phyloP scores from a whole-genome alignment of 306 rosid genomes.

The Lathyrus sativus region DNA sequence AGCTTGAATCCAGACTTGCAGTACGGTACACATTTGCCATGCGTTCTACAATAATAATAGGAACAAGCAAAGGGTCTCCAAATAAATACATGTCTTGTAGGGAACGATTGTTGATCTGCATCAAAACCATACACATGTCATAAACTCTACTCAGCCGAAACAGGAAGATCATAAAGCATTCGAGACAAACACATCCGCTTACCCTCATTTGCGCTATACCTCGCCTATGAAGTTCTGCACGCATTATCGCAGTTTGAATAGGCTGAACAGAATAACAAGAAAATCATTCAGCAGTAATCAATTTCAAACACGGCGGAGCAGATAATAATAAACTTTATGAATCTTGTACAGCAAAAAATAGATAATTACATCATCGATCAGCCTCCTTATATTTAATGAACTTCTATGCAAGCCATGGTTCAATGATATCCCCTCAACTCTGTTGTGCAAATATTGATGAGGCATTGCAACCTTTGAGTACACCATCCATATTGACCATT shows the following conservation, averaged over 20 bases:
- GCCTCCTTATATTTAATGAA: slow-evolving; percentile 53
- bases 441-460: slow-evolving; percentile 59
- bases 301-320: slow-evolving; percentile 11
- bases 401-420: slow-evolving; percentile 54
- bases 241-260: slow-evolving; percentile 67
- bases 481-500: slow-evolving; percentile 99
- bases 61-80: slow-evolving; percentile 76
- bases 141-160: slow-evolving; percentile 30
- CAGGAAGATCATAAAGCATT: slow-evolving; percentile 24
- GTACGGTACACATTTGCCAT: slow-evolving; percentile 58
- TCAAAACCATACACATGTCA: slow-evolving; percentile 22
- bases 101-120: slow-evolving; percentile 85
- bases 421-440: slow-evolving; percentile 52
- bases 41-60: slow-evolving; percentile 77
- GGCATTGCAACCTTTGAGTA: slow-evolving; percentile 85
- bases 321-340: slow-evolving; percentile 23
- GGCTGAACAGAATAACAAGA: slow-evolving; percentile 60
- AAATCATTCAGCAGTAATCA: slow-evolving; percentile 11
- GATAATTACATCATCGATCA: slow-evolving; percentile 74
- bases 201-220: slow-evolving; percentile 93
- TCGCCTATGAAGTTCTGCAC: slow-evolving; percentile 93
- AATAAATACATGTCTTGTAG: slow-evolving; percentile 89
- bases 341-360: slow-evolving; percentile 25
- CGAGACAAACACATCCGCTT: slow-evolving; percentile 36
- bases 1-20: slow-evolving; percentile 59